Evolutionary conservation across 768 basidiomycete species (phyloP).

Genomic region (Lyophyllum semitale): DNA sequence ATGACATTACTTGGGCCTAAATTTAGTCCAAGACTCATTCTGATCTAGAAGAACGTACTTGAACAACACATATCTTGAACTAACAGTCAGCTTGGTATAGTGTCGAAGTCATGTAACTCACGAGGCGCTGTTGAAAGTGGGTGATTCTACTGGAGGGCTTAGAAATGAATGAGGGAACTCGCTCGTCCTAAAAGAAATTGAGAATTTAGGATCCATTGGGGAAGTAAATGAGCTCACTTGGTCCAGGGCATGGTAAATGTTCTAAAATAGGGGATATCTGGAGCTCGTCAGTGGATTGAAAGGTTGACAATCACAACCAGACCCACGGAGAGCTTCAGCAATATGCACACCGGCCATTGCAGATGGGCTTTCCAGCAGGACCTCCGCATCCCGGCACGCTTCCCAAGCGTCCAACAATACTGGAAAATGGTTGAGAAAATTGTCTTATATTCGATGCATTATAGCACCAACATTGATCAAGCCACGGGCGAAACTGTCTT

Average conservation of each 20-base stretch:
- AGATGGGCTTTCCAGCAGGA: constrained; percentile 66
- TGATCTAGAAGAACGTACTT: constrained; percentile 34
- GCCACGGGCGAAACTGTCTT: constrained; percentile 60
- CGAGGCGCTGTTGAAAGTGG: constrained; percentile 63
- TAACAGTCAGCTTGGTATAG: not conserved
- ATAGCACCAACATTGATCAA: constrained; percentile 55
- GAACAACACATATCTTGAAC: constrained; percentile 56
- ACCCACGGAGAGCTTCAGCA: constrained; percentile 61
- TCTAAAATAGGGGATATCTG: constrained; percentile 62
- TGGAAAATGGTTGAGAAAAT: constrained; percentile 20
- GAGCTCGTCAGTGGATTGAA: constrained; percentile 25
- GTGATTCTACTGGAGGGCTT: constrained; percentile 62
- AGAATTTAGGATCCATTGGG: not conserved
- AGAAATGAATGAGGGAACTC: constrained; percentile 70
- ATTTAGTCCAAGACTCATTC: not conserved
- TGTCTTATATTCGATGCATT: not conserved
- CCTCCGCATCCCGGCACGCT: constrained; percentile 64
- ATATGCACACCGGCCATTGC: constrained; percentile 76
- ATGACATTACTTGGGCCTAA: constrained; percentile 50
- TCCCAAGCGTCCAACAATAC: constrained; percentile 64
- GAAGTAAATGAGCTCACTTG: constrained; percentile 33
- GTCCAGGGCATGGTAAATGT: constrained; percentile 67
- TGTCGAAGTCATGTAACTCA: constrained; percentile 26
- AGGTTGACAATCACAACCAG: not conserved
- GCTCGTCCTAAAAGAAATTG: constrained; percentile 38